phyloP scores from a whole-genome alignment of 768 basidiomycete species.

The Rhodocollybia butyracea region DNA sequence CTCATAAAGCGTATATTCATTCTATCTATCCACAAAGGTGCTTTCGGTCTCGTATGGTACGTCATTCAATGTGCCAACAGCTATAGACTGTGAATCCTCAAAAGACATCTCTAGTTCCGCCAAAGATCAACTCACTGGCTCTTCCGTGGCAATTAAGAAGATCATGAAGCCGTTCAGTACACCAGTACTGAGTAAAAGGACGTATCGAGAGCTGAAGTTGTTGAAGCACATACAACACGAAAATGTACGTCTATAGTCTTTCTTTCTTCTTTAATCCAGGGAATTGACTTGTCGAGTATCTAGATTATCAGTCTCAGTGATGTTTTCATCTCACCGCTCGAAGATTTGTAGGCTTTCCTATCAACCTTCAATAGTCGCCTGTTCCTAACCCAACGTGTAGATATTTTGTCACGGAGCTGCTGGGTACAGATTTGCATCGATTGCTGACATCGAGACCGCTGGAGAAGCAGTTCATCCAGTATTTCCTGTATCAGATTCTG shows the following conservation, averaged over 20 bases:
- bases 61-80: conserved; percentile 17
- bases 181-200: conserved; percentile 95
- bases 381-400: conserved; percentile 35
- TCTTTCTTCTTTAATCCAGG: not conserved
- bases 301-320: conserved; percentile 98
- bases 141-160: conserved; percentile 99
- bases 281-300: conserved; percentile 2
- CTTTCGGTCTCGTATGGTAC: conserved; percentile 97
- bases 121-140: conserved; percentile 90
- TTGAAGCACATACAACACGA: conserved; percentile 99
- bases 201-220: conserved; percentile 96
- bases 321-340: conserved; percentile 99
- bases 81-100: not conserved
- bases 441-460: conserved; percentile 93
- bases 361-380: not conserved
- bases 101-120: conserved; percentile 58
- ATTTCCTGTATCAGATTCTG: conserved; percentile 98
- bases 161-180: conserved; percentile 99
- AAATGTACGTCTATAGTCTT: conserved; percentile 58
- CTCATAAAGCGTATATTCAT: conserved; percentile 17
- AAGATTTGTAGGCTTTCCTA: conserved; percentile 72
- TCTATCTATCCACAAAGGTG: conserved; percentile 48
- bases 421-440: conserved; percentile 97
- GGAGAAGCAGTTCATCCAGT: conserved; percentile 99
- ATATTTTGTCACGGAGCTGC: conserved; percentile 98